Conservation (phyloP, 805 yeast species). For the Brettanomyces sp. region DNA sequence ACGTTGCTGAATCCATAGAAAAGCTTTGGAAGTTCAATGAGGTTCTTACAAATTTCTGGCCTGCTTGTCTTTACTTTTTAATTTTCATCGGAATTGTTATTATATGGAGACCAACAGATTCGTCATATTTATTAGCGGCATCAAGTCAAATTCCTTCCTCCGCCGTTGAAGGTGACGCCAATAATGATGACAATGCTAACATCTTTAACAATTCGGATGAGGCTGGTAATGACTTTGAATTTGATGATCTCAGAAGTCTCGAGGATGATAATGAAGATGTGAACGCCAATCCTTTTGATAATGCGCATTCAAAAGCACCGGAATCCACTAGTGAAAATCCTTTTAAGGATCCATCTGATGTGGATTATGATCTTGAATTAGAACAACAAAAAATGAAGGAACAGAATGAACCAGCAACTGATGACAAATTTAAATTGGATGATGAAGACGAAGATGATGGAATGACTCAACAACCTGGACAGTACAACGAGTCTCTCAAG, state of each 20-base stretch:
- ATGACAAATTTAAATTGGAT: slow-evolving; percentile 20
- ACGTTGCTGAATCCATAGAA: slow-evolving; percentile 69
- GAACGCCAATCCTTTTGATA: slow-evolving; percentile 22
- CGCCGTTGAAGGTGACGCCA: slow-evolving; percentile 52
- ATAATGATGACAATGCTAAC: slow-evolving; percentile 13
- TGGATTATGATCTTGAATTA: slow-evolving; percentile 23
- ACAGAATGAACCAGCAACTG: slow-evolving; percentile 4
- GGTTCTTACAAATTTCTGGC: slow-evolving; percentile 90
- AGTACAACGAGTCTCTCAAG: not conserved
- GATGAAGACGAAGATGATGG: slow-evolving; percentile 22
- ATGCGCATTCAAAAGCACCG: slow-evolving; percentile 5
- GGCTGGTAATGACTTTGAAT: slow-evolving; percentile 47
- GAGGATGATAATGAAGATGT: slow-evolving; percentile 24
- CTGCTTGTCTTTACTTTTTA: slow-evolving; percentile 74
- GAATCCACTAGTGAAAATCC: slow-evolving; percentile 17
- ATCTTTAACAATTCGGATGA: slow-evolving; percentile 22
- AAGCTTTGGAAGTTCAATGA: slow-evolving; percentile 88
- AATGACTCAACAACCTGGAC: not conserved
- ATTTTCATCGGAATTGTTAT: slow-evolving; percentile 79
- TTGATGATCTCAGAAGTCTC: slow-evolving; percentile 46
- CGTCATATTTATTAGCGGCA: slow-evolving; percentile 89
- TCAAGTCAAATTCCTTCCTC: slow-evolving; percentile 77
- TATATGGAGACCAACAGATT: slow-evolving; percentile 96
- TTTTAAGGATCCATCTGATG: slow-evolving; percentile 19
- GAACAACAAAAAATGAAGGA: slow-evolving; percentile 20